Evolutionary conservation across 2,329 filamentous ascomycete genomes (phyloP), one percentile per base, ranked within the genome.

Genomic region (Blastomyces gilchristii): DNA sequence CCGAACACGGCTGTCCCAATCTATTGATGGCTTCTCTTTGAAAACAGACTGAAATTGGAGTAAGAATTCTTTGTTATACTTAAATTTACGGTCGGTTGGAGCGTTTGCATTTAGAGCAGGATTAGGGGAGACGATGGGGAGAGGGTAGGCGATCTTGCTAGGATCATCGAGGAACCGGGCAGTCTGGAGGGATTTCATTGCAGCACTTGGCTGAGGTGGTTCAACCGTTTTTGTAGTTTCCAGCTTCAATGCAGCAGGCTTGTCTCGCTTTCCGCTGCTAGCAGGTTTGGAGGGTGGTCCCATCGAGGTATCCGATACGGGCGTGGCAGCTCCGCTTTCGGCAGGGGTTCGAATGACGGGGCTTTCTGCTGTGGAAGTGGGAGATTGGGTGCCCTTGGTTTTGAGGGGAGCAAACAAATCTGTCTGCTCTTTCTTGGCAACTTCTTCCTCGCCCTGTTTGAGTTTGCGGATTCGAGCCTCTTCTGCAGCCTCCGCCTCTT

Each of bases 11-110:
- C 87, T 83, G 72, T 95, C 89, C 85, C 96, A 99, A 72, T 97
- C 93, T 53, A 92, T 77, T 0, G 91, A 96, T 16, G 94, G 94
- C 79, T 97, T 95, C 81, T 99, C 94, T 66, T 91, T 95, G 79
- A 97, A 99, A 25, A 96, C 91, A 70, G 85, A 85, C 79, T 97
- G 90, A 82, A 99, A 99, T 74, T 99, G 94, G 39, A 99, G 82
- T 78, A 99, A 80, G 81, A 99, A 99, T 70, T 88, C 87, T 71
- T 92, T 90, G 78, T 97, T 91, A 76, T 99, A 99, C 75, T 95
- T 92, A 81, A 95, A 96, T 79, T 92, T 93, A 76, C 88, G 76
- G 64, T 78, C 90, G 43, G 85, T 82, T 37, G 90, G 88, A 18
- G 88, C 88, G 65, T 71, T 78, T 50, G 84, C 81, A 75, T 97